Percentiles rank a stretch among this genome's conserved stretches.
Evolutionary conservation across 2,329 filamentous ascomycete species (phyloP).

Genomic region (Alternaria triticina): DNA sequence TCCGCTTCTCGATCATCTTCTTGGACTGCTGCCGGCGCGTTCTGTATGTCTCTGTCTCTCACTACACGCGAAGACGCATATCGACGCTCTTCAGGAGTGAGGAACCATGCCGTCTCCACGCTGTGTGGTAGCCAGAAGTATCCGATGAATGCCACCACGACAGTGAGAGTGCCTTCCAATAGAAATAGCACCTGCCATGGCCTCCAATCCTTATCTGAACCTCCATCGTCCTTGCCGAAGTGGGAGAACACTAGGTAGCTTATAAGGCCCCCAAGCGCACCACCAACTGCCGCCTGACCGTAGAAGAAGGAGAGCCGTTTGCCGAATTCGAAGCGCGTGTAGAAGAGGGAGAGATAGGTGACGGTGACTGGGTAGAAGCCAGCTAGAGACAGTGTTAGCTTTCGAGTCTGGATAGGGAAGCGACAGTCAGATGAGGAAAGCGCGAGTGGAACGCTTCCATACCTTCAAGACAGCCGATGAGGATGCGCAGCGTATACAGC

Average conservation of each 20-base stretch:
- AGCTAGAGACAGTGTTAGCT: conserved; percentile 45
- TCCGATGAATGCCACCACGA: conserved; percentile 54
- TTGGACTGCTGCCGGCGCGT: conserved; percentile 9
- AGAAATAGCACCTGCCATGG: conserved; percentile 61
- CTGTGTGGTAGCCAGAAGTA: conserved; percentile 60
- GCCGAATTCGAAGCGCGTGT: conserved; percentile 64
- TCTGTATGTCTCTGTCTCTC: conserved; percentile 44
- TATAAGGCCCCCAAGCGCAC: conserved; percentile 62
- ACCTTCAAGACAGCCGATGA: conserved; percentile 58
- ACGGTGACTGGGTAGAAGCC: conserved; percentile 67
- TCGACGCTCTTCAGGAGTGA: conserved; percentile 53
- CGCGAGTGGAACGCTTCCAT: no score
- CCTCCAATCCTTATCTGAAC: conserved; percentile 44
- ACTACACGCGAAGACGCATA: conserved; percentile 57
- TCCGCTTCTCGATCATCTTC: conserved; percentile 24
- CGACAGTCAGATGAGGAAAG: neutral
- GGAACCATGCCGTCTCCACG: conserved; percentile 59
- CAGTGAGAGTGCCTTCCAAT: conserved; percentile 56
- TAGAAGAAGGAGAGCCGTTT: conserved; percentile 63
- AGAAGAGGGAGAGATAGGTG: conserved; percentile 65
- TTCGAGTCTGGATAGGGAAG: neutral
- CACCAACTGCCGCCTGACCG: conserved; percentile 63
- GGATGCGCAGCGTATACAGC: conserved; percentile 53
- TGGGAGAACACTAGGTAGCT: conserved; percentile 58
- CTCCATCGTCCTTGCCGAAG: conserved; percentile 38